phyloP scores from a whole-genome alignment of 2,329 filamentous ascomycete genomes.

The Alternaria panax region DNA sequence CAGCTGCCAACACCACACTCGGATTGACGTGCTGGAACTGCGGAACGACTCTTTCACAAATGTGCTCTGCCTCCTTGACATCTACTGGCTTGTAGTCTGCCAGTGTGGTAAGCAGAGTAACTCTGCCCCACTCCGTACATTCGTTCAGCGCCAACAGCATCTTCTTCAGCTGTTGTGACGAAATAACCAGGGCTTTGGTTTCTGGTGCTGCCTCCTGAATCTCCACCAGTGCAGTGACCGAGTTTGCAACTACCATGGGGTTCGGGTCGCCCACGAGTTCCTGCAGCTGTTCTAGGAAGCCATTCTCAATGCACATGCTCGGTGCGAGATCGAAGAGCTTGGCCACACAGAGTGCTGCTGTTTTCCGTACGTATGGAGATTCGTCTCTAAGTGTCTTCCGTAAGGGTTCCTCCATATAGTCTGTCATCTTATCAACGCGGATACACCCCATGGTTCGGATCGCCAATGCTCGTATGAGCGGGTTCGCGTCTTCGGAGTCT shows the following conservation, averaged over 20 bases:
- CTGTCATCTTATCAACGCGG: conserved; percentile 98
- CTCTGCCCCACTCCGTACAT: conserved; percentile 97
- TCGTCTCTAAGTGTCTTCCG: conserved; percentile 96
- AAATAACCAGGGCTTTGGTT: conserved; percentile 84
- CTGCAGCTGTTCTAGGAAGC: conserved; percentile 90
- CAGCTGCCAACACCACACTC: conserved; percentile 93
- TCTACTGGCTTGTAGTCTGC: conserved; percentile 88
- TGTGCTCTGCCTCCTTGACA: conserved; percentile 95
- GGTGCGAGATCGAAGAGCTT: conserved; percentile 98
- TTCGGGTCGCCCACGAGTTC: conserved; percentile 97
- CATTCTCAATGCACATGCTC: conserved; percentile 91
- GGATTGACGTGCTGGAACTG: conserved; percentile 99
- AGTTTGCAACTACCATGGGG: conserved; percentile 98
- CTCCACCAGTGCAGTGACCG: conserved; percentile 89
- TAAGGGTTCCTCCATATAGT: conserved; percentile 98
- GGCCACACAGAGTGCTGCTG: conserved; percentile 94
- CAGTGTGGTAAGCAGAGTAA: conserved; percentile 88
- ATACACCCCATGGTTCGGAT: conserved; percentile 99
- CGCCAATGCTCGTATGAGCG: conserved; percentile 89
- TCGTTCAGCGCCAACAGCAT: conserved; percentile 96
- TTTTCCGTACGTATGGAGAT: conserved; percentile 98
- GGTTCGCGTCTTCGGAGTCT: conserved; percentile 98
- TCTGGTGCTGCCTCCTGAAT: conserved; percentile 91
- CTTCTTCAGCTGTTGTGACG: conserved; percentile 86
- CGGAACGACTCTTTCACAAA: conserved; percentile 93